Evolutionary conservation across 2,329 filamentous ascomycete species (phyloP).

Genomic region (Tolypocladium tropicale): DNA sequence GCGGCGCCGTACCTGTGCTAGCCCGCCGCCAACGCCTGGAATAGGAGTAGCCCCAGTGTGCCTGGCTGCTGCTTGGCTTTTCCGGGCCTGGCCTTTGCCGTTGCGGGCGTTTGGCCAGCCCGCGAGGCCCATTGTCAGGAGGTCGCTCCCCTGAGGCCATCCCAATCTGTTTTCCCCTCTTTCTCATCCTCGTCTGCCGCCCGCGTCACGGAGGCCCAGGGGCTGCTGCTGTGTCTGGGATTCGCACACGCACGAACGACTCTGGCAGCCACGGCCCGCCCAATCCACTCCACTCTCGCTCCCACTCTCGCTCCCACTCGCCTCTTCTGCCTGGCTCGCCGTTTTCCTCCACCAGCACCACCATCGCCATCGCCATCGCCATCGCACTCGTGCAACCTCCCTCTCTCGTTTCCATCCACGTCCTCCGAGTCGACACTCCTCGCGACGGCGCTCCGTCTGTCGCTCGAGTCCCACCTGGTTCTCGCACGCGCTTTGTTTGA

Average conservation of each 20-base stretch:
- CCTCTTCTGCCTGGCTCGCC: not conserved
- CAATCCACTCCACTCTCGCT: not conserved
- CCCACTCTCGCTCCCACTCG: not conserved
- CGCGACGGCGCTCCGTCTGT: not conserved
- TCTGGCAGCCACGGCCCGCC: not conserved
- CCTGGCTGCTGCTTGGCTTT: not conserved
- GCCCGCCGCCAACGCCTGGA: not conserved
- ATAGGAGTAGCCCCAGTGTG: not conserved
- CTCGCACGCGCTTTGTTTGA: not conserved
- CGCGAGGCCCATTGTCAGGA: not conserved
- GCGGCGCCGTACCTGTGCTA: not conserved
- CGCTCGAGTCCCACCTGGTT: not conserved
- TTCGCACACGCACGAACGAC: not conserved
- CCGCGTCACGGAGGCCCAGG: not conserved
- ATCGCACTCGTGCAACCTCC: not conserved
- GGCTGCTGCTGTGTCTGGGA: not conserved
- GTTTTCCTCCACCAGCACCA: not conserved
- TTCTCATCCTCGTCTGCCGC: not conserved
- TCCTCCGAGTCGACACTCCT: not conserved
- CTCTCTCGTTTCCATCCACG: not conserved
- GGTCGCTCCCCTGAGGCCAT: not conserved
- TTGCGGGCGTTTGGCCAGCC: not conserved
- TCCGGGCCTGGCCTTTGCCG: not conserved
- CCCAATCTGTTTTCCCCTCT: not conserved
- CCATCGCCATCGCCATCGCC: not conserved